These are phyloP conservation scores for Tylopilus rubrobrunneus DNA, from an alignment of 768 basidiomycete genomes.

Conservation along the genomic window DNA sequence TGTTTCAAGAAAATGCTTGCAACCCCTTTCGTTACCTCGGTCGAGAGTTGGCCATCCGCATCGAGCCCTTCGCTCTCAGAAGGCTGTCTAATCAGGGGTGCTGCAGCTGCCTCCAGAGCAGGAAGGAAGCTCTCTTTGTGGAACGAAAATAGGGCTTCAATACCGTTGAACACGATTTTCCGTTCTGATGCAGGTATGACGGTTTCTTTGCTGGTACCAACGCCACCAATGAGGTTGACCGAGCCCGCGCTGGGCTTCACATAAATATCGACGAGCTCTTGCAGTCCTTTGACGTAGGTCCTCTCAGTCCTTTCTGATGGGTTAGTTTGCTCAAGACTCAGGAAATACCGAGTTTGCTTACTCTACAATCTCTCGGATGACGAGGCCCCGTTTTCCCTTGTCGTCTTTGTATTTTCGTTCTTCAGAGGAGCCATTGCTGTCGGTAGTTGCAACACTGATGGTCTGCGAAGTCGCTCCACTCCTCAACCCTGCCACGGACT, in stretches of 20 bases:
- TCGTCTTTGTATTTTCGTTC: conserved; percentile 93
- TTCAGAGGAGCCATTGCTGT: conserved; percentile 69
- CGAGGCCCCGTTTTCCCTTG: conserved; percentile 73
- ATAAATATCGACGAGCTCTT: conserved; percentile 93
- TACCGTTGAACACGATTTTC: conserved; percentile 85
- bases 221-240: conserved; percentile 66
- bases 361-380: conserved; percentile 90
- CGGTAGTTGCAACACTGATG: conserved; percentile 67
- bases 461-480: conserved; percentile 62
- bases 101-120: conserved; percentile 75
- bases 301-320: conserved; percentile 72
- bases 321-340: conserved; percentile 8
- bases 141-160: conserved; percentile 88
- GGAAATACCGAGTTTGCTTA: conserved; percentile 34
- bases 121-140: conserved; percentile 93
- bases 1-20: conserved; percentile 90
- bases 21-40: conserved; percentile 72
- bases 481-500: conserved; percentile 58
- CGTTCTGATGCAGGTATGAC: conserved; percentile 83
- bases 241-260: conserved; percentile 78
- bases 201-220: conserved; percentile 74
- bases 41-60: conserved; percentile 67
- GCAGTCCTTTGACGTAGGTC: conserved; percentile 91
- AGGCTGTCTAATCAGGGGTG: conserved; percentile 54
- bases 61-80: conserved; percentile 51